Evolutionary conservation across 768 basidiomycete genomes (phyloP).

Genomic region (Mycena galericulata): DNA sequence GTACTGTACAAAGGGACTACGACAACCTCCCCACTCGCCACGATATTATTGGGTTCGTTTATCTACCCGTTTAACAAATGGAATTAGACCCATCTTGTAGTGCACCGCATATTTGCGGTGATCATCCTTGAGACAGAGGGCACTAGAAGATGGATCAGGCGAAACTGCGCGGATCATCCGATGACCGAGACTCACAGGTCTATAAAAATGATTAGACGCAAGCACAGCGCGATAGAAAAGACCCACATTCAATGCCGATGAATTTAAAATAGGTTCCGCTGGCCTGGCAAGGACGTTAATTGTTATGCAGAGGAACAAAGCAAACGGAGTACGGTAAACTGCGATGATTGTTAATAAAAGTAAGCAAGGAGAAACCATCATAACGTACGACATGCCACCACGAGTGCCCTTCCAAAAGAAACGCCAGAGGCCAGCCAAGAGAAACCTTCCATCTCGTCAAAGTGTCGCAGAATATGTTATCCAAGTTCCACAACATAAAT

Average conservation of each 20-base stretch:
- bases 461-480: conserved; percentile 78
- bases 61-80: conserved; percentile 54
- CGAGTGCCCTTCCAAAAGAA: conserved; percentile 78
- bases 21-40: conserved; percentile 3
- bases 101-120: conserved; percentile 60
- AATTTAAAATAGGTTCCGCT: conserved; percentile 65
- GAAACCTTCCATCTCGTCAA: conserved; percentile 67
- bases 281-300: conserved; percentile 49
- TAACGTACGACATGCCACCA: conserved; percentile 77
- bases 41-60: conserved; percentile 24
- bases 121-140: conserved; percentile 71
- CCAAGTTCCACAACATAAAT: conserved; percentile 84
- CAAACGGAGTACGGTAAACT: conserved; percentile 20
- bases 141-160: conserved; percentile 48
- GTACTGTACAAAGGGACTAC: not conserved
- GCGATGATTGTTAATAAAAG: not conserved
- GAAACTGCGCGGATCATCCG: conserved; percentile 5
- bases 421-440: conserved; percentile 75
- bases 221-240: not conserved
- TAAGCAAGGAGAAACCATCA: not conserved
- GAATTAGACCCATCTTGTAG: conserved; percentile 59
- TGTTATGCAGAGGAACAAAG: not conserved
- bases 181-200: conserved; percentile 53
- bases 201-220: conserved; percentile 36
- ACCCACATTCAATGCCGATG: conserved; percentile 64